Evolutionary conservation across 1,284 basidiomycete species (phyloP).

Genomic region (Ustilago sp.): DNA sequence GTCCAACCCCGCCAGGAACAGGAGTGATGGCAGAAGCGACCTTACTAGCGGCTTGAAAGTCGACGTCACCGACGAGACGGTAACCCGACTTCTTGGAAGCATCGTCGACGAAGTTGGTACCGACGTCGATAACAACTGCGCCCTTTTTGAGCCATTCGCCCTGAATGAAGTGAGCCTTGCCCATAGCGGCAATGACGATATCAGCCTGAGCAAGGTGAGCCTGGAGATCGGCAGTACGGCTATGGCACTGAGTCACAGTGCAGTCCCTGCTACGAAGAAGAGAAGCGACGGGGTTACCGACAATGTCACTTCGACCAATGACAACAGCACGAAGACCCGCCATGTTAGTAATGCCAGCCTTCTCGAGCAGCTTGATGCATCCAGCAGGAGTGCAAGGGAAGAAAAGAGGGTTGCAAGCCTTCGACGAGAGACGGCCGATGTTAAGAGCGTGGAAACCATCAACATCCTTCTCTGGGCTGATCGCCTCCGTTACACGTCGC

Average conservation of each 20-base stretch:
- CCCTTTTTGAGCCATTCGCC: slow-evolving; percentile 96
- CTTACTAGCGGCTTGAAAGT: slow-evolving; percentile 80
- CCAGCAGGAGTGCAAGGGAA: slow-evolving; percentile 95
- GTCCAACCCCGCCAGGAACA: slow-evolving; percentile 93
- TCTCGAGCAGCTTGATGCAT: slow-evolving; percentile 88
- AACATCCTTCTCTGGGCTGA: slow-evolving; percentile 93
- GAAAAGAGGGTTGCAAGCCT: slow-evolving; percentile 90
- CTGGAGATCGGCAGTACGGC: slow-evolving; percentile 82
- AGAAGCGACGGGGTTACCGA: slow-evolving; percentile 92
- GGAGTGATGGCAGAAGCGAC: slow-evolving; percentile 93
- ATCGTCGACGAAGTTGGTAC: slow-evolving; percentile 92
- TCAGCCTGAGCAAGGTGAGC: slow-evolving; percentile 84
- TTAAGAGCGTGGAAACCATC: slow-evolving; percentile 99
- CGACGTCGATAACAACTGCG: slow-evolving; percentile 77
- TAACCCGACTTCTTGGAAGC: slow-evolving; percentile 91
- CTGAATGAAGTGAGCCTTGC: slow-evolving; percentile 88
- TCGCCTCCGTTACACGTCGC: slow-evolving; percentile 90
- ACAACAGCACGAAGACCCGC: slow-evolving; percentile 82
- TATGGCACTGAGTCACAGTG: slow-evolving; percentile 98
- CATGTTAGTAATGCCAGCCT: slow-evolving; percentile 76
- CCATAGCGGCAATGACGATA: slow-evolving; percentile 93
- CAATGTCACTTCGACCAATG: slow-evolving; percentile 96
- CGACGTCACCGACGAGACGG: slow-evolving; percentile 95
- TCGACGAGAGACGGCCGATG: slow-evolving; percentile 92
- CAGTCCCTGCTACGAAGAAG: slow-evolving; percentile 91